Conservation (phyloP, 257 asterid species). For the Ilex aquifolium region DNA sequence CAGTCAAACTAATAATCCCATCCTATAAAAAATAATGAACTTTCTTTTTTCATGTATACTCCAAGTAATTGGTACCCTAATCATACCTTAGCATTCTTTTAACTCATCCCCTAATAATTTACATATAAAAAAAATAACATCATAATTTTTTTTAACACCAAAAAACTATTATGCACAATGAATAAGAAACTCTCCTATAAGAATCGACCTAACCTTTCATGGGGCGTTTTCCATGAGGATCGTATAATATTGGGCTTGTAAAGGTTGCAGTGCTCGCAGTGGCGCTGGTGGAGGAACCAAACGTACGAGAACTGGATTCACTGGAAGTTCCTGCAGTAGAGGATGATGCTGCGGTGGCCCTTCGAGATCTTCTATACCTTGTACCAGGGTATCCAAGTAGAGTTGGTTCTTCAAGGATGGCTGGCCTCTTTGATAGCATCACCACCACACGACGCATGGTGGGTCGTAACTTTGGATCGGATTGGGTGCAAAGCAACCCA, state of each 20-base stretch:
- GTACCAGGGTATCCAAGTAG: constrained; percentile 72
- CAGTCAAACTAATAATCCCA: too few relatives aligned
- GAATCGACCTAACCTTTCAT: constrained; percentile 21
- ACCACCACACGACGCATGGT: constrained; percentile 69
- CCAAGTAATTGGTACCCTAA: too few relatives aligned
- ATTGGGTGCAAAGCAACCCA: constrained; percentile 74
- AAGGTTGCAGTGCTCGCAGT: constrained; percentile 31
- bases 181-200: too few relatives aligned
- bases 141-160: too few relatives aligned
- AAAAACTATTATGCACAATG: too few relatives aligned
- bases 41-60: too few relatives aligned
- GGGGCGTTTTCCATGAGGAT: constrained; percentile 52
- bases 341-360: constrained; percentile 22
- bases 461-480: constrained; percentile 72
- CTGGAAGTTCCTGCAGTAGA: constrained; percentile 44
- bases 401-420: constrained; percentile 66
- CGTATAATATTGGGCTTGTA: constrained; percentile 20
- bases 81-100: too few relatives aligned
- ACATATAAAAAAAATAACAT: too few relatives aligned
- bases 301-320: constrained; percentile 32
- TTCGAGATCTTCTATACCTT: constrained; percentile 39
- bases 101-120: too few relatives aligned
- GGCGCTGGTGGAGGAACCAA: constrained; percentile 36
- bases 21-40: too few relatives aligned
- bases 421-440: constrained; percentile 61